Evolutionary conservation across 305 asterid genomes (phyloP), one percentile per base, ranked within the genome.

Genomic region (Fraxinus baroniana): DNA sequence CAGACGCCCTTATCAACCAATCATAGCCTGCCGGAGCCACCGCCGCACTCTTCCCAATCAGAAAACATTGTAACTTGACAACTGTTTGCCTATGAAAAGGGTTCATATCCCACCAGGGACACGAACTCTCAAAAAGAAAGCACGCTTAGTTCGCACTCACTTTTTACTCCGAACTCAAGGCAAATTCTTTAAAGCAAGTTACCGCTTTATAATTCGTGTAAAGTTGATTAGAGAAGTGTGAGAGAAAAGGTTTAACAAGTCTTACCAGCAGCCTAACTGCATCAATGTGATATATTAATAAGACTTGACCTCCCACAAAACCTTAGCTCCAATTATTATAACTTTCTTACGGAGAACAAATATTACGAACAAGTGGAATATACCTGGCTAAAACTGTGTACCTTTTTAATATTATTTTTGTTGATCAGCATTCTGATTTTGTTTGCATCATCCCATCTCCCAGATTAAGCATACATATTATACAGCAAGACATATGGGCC

Each of bases 381-480:
- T 44, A 93, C 89, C 85, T 85, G 77, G 79, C 97, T 93, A 79
- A 87, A 92, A 74, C 92, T 92, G 66, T 84, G 82, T 78, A 82
- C 89, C 89, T 93, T 95, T 76, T 78, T 87, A 39, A 93, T 84
- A 2, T 86, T 89, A 37, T 89, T 88, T 74, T 68, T 86, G 74
- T 91, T 95, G 97, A 92, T 93, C 83, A 82, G n/a, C 83, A 73
- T 79, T 91, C 94, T 90, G 66, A 94, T 88, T 74, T 85, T 90
- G 81, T 87, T 93, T 8, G 97, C 97, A 84, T 95, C 97, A 35
- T 89, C 91, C 97, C 97, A 94, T 86, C 91, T 90, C 77, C 91
- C 95, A 41, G 87, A 86, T 80, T 95, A 91, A 13, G 85, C 94
- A 91, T 89, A 94, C 94, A 91, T 90, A 86, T 91, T 92, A 78